Percentiles rank a stretch among this genome's conserved stretches.
These are phyloP conservation scores for Coniochaeta sp. DNA, from an alignment of 2,329 filamentous ascomycete genomes.

Conservation along the genomic window DNA sequence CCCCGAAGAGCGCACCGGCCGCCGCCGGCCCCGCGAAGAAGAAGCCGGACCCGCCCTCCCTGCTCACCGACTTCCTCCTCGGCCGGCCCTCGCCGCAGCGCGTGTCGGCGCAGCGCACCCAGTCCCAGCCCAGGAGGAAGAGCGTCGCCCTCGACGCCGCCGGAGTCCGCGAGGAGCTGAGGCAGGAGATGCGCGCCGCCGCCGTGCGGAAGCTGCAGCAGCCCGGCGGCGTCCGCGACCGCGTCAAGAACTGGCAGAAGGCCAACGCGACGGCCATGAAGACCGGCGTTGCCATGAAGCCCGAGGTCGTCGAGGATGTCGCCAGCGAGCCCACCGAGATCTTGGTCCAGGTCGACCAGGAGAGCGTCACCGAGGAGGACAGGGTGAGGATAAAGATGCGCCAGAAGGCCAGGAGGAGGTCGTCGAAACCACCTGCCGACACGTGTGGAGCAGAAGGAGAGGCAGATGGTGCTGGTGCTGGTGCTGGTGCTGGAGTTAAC, in stretches of 20 bases:
- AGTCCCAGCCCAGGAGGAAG: slow-evolving; percentile 39
- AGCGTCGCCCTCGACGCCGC: slow-evolving; percentile 40
- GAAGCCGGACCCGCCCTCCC: slow-evolving; percentile 35
- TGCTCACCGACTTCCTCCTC: slow-evolving; percentile 50
- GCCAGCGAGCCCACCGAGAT: slow-evolving; percentile 55
- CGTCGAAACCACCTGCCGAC: slow-evolving; percentile 17
- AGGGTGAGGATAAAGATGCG: slow-evolving; percentile 48
- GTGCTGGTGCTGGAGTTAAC: too few species aligned
- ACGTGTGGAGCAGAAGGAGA: slow-evolving; percentile 15
- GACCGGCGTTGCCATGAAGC: slow-evolving; percentile 33
- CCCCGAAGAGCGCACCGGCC: slow-evolving; percentile 35
- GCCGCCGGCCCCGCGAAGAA: slow-evolving; percentile 19
- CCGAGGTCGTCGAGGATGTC: slow-evolving; percentile 41
- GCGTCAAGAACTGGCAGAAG: slow-evolving; percentile 81
- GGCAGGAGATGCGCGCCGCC: slow-evolving; percentile 49
- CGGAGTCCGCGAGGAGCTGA: slow-evolving; percentile 45
- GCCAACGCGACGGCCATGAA: slow-evolving; percentile 60
- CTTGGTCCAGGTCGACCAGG: slow-evolving; percentile 45
- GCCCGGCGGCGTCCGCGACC: slow-evolving; percentile 64
- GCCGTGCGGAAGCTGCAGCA: slow-evolving; percentile 51
- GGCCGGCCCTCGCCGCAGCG: slow-evolving; percentile 50
- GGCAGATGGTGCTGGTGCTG: slow-evolving; percentile 7
- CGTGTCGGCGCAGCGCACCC: slow-evolving; percentile 37
- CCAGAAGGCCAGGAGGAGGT: slow-evolving; percentile 30
- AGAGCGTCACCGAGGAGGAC: slow-evolving; percentile 55